Evolutionary conservation across 2,329 filamentous ascomycete species (phyloP).

Genomic region (Harringtonia aguacate): DNA sequence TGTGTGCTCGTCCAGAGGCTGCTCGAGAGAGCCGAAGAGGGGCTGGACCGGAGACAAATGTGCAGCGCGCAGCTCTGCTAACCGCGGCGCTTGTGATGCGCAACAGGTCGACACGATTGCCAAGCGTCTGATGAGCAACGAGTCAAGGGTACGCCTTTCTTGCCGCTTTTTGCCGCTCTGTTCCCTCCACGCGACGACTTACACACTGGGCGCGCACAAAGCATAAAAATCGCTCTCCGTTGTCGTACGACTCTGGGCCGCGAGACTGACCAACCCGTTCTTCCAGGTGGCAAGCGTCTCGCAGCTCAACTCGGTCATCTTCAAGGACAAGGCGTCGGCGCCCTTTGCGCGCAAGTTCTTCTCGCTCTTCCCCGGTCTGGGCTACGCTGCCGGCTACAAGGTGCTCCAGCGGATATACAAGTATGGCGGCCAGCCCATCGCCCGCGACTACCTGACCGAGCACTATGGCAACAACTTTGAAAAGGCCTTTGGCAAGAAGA

Average conservation of each 20-base stretch:
- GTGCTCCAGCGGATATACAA: slow-evolving; percentile 97
- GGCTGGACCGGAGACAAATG: too few species aligned
- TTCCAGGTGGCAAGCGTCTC: slow-evolving; percentile 42
- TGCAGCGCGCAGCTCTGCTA: slow-evolving; percentile 5
- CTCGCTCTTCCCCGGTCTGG: slow-evolving; percentile 91
- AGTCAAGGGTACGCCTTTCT: slow-evolving; percentile 67
- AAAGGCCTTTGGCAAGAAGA: slow-evolving; percentile 85
- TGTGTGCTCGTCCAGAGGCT: too few species aligned
- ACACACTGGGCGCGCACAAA: too few species aligned
- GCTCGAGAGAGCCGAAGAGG: too few species aligned
- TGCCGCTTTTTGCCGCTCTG: too few species aligned
- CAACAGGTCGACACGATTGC: slow-evolving; percentile 88
- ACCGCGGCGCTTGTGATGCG: slow-evolving; percentile 13
- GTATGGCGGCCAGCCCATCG: slow-evolving; percentile 94
- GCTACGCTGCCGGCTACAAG: slow-evolving; percentile 97
- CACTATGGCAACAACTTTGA: slow-evolving; percentile 82
- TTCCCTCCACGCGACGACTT: too few species aligned
- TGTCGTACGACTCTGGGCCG: too few species aligned
- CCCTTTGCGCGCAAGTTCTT: slow-evolving; percentile 69
- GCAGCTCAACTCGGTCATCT: slow-evolving; percentile 83
- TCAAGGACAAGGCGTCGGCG: slow-evolving; percentile 76
- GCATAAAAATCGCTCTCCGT: too few species aligned
- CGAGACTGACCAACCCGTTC: too few species aligned
- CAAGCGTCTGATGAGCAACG: slow-evolving; percentile 98
- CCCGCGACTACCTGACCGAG: slow-evolving; percentile 73